These are phyloP conservation scores for Ettlia oleoabundans DNA, from an alignment of 139 green algal genomes.

Conservation along the genomic window DNA sequence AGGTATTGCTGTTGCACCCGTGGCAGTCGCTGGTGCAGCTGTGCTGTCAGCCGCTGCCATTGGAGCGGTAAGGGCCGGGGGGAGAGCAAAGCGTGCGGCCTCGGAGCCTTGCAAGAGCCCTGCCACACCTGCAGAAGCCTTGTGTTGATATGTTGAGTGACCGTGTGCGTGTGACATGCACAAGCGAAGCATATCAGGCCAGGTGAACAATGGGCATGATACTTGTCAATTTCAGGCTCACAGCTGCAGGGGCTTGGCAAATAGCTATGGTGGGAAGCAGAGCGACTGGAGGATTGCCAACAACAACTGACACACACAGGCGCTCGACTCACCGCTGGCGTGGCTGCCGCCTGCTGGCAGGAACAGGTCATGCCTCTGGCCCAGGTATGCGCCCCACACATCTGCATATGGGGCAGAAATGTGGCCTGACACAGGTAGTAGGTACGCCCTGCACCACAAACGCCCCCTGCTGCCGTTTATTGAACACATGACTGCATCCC, in stretches of 20 bases:
- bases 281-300: background rate
- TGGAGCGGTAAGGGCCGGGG: slow-evolving; percentile 48
- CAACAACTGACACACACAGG: slow-evolving; percentile 40
- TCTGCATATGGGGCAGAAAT: slow-evolving; percentile 22
- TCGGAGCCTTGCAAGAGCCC: slow-evolving; percentile 69
- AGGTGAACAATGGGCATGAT: background rate
- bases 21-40: background rate
- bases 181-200: background rate
- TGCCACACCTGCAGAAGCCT: slow-evolving; percentile 63
- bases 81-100: slow-evolving; percentile 71
- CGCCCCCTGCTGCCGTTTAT: background rate
- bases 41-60: background rate
- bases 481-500: background rate
- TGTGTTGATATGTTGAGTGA: background rate
- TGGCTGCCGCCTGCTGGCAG: slow-evolving; percentile 66
- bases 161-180: background rate
- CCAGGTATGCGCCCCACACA: slow-evolving; percentile 81
- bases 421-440: background rate
- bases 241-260: too few relatives aligned
- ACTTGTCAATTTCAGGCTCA: too few relatives aligned
- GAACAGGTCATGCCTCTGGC: slow-evolving; percentile 88
- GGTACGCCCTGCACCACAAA: background rate
- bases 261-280: background rate
- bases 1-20: background rate
- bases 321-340: slow-evolving; percentile 67